Evolutionary conservation across 2,329 filamentous ascomycete genomes (phyloP).

Genomic region (Atkinsonella hypoxylon): DNA sequence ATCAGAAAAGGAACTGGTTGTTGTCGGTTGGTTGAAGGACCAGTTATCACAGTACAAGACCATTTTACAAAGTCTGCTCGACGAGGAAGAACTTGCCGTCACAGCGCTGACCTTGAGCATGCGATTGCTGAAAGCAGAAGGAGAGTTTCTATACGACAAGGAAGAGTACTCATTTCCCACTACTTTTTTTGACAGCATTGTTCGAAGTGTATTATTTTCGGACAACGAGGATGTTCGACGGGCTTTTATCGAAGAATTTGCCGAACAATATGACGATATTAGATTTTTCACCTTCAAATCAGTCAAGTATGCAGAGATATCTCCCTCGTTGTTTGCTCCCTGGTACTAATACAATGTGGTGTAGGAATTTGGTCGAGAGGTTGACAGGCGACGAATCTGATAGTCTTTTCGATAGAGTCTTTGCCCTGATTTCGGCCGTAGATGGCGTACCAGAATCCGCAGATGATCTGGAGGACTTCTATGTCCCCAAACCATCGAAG

Average conservation of each 20-base stretch:
- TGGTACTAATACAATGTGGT: not conserved
- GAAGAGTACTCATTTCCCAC: constrained; percentile 60
- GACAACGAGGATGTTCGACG: constrained; percentile 48
- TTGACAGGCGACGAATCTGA: constrained; percentile 10
- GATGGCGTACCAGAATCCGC: constrained; percentile 58
- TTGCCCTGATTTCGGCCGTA: constrained; percentile 52
- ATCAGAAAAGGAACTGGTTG: constrained; percentile 60
- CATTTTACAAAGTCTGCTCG: constrained; percentile 49
- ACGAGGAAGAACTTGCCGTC: constrained; percentile 49
- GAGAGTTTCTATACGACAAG: constrained; percentile 45
- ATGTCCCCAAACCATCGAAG: constrained; percentile 50
- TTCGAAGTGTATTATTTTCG: constrained; percentile 48
- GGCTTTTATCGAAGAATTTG: constrained; percentile 67
- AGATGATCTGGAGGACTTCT: constrained; percentile 58
- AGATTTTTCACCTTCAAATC: constrained; percentile 70
- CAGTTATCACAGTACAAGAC: constrained; percentile 60
- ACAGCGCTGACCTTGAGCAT: constrained; percentile 70
- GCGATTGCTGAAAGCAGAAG: constrained; percentile 74
- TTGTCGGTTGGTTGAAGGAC: constrained; percentile 69
- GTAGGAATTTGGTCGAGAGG: constrained; percentile 17
- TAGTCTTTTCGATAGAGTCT: constrained; percentile 40
- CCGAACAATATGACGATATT: constrained; percentile 73
- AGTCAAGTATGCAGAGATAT: constrained; percentile 43
- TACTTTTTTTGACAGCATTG: constrained; percentile 51
- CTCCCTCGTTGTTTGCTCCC: too few species aligned